phyloP scores from a whole-genome alignment of 2,329 filamentous ascomycete species.

The Calonectria naviculata region DNA sequence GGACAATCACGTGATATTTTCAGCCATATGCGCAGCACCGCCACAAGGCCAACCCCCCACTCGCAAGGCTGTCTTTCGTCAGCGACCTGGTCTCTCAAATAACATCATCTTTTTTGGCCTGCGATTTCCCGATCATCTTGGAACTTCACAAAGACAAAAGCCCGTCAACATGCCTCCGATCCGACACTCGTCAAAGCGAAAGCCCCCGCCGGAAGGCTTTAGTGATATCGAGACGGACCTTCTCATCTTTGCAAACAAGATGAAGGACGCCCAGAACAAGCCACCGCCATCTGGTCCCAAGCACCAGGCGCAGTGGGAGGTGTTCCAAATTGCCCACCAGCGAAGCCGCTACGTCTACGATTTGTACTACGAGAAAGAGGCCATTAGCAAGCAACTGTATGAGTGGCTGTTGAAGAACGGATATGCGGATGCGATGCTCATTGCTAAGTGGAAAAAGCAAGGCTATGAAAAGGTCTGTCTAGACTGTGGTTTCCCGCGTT shows the following conservation, averaged over 20 bases:
- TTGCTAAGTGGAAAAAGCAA: constrained; percentile 99
- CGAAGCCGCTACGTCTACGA: constrained; percentile 95
- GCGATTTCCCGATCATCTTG: constrained; percentile 16
- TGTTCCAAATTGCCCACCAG: constrained; percentile 97
- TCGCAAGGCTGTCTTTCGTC: constrained; percentile 35
- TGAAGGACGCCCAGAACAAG: constrained; percentile 95
- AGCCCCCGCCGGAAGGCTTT: constrained; percentile 87
- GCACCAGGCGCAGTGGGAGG: constrained; percentile 94
- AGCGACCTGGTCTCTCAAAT: constrained; percentile 20
- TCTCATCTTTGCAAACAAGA: constrained; percentile 87
- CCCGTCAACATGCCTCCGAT: constrained; percentile 75
- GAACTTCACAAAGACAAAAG: neutral
- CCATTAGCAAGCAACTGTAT: constrained; percentile 91
- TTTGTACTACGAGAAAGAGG: constrained; percentile 97
- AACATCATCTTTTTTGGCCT: constrained; percentile 8
- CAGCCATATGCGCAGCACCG: constrained; percentile 34
- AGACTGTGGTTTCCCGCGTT: neutral
- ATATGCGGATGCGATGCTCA: constrained; percentile 94
- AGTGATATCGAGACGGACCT: constrained; percentile 89
- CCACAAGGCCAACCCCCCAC: constrained; percentile 34
- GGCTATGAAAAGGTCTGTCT: constrained; percentile 91
- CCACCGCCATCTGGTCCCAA: constrained; percentile 82
- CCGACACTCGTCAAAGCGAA: constrained; percentile 79
- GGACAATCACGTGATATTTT: constrained; percentile 42
- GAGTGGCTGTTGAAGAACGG: constrained; percentile 97